Evolutionary conservation across 805 yeast species (phyloP), one percentile per base, ranked within the genome.

Genomic region (Saccharomycopsis amapae): DNA sequence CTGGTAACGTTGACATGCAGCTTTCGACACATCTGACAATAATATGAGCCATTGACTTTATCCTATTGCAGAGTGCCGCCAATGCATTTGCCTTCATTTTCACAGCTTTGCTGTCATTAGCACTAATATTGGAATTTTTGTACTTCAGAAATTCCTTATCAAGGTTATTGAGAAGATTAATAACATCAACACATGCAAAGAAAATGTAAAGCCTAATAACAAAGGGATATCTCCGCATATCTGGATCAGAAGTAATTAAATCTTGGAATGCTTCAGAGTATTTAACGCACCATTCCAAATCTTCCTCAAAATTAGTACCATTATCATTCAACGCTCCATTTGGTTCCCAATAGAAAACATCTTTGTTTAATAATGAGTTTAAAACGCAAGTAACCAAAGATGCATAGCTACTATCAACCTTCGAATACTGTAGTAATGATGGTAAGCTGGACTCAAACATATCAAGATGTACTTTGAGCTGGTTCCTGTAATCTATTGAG

Each of bases 1-100:
- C 44, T 9, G 47, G 53, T 15, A 49, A 30, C 6, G 50, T 42
- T 4, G 45, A 30, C 43, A 41, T 45, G 12, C 42, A 46, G 38
- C 47, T 46, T 31, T 49, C 53, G 9, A 46, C 36, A 31, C 48
- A 46, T 9, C 44, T 26, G 2, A 38, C 46, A 2, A 46, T 22
- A 18, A 46, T 35, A 18, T 28, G 24, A 18, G 44, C 49, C 18
- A 30, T 36, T n/a, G 39, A 23, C 22, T 48, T 45, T 7, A 46
- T 35, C 23, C 40, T 30, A 35, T 39, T 42, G 26, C 51, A 45
- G 20, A 48, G 26, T 35, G 33, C 28, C 9, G 37, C n/a, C 22
- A 45, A 41, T n/a, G n/a, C n/a, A n/a, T n/a, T n/a, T n/a, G n/a
- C n/a, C n/a, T n/a, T n/a, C n/a, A n/a, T n/a, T n/a, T n/a, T n/a